Evolutionary conservation across 108 stramenopile genomes (phyloP).

Genomic region (Stephanodiscus triporus): DNA sequence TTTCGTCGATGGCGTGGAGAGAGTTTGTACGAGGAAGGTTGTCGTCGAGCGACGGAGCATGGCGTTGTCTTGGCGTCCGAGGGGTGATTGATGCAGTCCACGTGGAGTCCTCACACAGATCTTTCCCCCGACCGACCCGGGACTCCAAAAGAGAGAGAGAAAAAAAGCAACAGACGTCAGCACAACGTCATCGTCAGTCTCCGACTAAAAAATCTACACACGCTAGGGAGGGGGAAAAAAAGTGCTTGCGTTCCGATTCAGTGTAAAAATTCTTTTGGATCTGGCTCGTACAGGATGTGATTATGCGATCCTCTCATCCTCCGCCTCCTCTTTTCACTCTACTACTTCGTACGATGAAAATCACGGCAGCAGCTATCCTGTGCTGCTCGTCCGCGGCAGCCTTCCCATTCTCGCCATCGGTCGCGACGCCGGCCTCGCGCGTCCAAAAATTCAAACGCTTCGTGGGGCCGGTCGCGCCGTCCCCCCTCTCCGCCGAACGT

Average conservation of each 20-base stretch:
- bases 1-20: constrained; percentile 2
- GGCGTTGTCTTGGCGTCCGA: not conserved
- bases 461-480: not conserved
- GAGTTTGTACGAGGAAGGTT: not conserved
- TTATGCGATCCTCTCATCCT: not conserved
- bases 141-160: no score
- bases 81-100: not conserved
- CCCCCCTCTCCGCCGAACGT: constrained; percentile 13
- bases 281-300: no score
- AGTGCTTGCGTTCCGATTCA: no score
- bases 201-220: no score
- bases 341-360: constrained; percentile 10
- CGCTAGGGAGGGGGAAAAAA: no score
- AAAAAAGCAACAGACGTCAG: no score
- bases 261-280: no score
- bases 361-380: not conserved
- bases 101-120: not conserved
- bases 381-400: not conserved
- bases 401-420: constrained; percentile 1
- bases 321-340: no score
- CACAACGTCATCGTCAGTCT: no score
- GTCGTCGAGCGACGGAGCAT: constrained; percentile 7
- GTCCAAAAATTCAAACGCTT: not conserved
- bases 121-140: no score
- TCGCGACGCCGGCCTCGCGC: not conserved